Conservation (phyloP, 2,329 filamentous ascomycete genomes). For the Dothistroma pini region DNA sequence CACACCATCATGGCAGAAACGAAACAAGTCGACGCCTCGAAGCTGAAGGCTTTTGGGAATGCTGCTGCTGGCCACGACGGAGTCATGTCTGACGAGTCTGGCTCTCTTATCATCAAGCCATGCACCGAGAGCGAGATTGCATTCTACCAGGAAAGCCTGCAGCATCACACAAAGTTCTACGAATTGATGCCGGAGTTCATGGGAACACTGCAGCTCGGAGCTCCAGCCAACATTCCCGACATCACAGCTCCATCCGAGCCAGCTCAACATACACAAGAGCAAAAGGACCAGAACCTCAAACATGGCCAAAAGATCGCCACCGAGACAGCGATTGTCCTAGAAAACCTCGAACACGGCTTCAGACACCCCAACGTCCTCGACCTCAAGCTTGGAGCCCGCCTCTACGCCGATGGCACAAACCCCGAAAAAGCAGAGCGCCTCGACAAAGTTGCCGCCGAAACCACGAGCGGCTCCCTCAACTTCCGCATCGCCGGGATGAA, state of each 20-base stretch:
- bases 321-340: conserved; percentile 74
- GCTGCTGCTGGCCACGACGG: conserved; percentile 87
- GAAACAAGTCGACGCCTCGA: conserved; percentile 54
- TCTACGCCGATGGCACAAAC: conserved; percentile 74
- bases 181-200: conserved; percentile 81
- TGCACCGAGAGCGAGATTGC: conserved; percentile 80
- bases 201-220: conserved; percentile 70
- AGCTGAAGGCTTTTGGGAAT: conserved; percentile 66
- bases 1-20: conserved; percentile 6
- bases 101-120: conserved; percentile 88
- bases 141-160: conserved; percentile 75
- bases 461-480: conserved; percentile 58
- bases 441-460: conserved; percentile 56
- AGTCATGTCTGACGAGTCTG: conserved; percentile 77
- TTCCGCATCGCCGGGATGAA: conserved; percentile 66
- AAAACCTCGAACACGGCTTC: conserved; percentile 80
- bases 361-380: conserved; percentile 85
- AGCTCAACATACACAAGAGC: conserved; percentile 24
- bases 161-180: conserved; percentile 67
- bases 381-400: conserved; percentile 78
- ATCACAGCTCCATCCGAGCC: conserved; percentile 19
- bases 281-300: conserved; percentile 42
- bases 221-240: conserved; percentile 35
- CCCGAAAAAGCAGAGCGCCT: conserved; percentile 56
- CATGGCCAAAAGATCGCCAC: conserved; percentile 67